These are phyloP conservation scores for Trifolium fragiferum DNA, from an alignment of 306 rosid species.

Conservation along the genomic window DNA sequence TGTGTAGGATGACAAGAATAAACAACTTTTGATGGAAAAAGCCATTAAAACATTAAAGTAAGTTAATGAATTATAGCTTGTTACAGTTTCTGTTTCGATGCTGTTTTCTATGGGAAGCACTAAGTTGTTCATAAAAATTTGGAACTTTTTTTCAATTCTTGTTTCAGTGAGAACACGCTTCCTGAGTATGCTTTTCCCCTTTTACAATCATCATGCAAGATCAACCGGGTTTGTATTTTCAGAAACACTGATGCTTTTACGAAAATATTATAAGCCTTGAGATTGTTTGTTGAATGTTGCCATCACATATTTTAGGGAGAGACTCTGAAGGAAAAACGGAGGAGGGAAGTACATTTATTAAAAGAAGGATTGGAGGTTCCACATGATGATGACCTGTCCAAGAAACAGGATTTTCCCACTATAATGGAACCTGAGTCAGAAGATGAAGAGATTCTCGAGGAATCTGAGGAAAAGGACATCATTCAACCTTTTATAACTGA, in stretches of 20 bases:
- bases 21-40: conserved; percentile 55
- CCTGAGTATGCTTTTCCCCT: conserved; percentile 76
- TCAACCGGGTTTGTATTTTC: conserved; percentile 68
- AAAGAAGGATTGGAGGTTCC: conserved; percentile 65
- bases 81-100: conserved; percentile 1
- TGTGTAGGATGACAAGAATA: conserved; percentile 74
- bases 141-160: not conserved
- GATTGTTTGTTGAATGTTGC: conserved; percentile 23
- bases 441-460: conserved; percentile 43
- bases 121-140: conserved; percentile 31
- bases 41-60: conserved; percentile 76
- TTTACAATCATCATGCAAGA: conserved; percentile 65
- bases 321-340: conserved; percentile 66
- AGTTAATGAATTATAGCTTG: conserved; percentile 28
- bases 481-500: conserved; percentile 38
- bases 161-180: conserved; percentile 68
- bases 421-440: conserved; percentile 49
- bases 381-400: conserved; percentile 40
- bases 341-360: conserved; percentile 58
- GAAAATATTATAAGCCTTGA: conserved; percentile 4
- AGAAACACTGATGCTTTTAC: conserved; percentile 29
- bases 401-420: conserved; percentile 28
- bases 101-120: not conserved
- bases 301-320: conserved; percentile 55
- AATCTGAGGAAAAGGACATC: conserved; percentile 41